Evolutionary conservation across 768 basidiomycete species (phyloP).

Genomic region (Clavaria fumosa): DNA sequence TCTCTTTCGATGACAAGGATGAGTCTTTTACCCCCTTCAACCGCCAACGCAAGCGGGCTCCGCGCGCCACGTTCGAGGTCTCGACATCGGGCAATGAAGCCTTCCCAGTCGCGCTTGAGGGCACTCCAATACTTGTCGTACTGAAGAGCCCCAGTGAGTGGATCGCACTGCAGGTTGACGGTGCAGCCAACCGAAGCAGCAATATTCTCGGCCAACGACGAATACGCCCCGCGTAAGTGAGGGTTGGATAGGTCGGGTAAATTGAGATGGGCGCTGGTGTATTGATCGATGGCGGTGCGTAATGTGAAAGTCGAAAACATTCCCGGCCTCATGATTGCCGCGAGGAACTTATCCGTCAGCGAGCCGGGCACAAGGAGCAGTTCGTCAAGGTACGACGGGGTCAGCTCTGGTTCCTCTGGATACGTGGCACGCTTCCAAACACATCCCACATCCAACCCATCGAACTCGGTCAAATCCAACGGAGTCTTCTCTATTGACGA

Average conservation of each 20-base stretch:
- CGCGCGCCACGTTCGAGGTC: slow-evolving; percentile 80
- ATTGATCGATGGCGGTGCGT: slow-evolving; percentile 68
- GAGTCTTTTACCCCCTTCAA: slow-evolving; percentile 24
- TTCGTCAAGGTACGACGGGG: slow-evolving; percentile 81
- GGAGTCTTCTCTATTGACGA: slow-evolving; percentile 47
- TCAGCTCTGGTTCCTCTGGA: slow-evolving; percentile 59
- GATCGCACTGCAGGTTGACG: slow-evolving; percentile 54
- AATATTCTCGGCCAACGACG: slow-evolving; percentile 58
- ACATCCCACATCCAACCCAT: slow-evolving; percentile 16
- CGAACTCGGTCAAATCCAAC: slow-evolving; percentile 26
- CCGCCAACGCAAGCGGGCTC: slow-evolving; percentile 59
- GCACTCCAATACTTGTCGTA: slow-evolving; percentile 72
- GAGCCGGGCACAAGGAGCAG: slow-evolving; percentile 57
- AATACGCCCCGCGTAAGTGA: slow-evolving; percentile 45
- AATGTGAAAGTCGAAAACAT: slow-evolving; percentile 77
- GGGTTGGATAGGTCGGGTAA: slow-evolving; percentile 41
- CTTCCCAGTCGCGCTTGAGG: slow-evolving; percentile 89
- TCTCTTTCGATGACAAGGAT: slow-evolving; percentile 65
- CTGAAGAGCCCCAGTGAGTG: slow-evolving; percentile 65
- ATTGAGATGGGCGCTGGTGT: slow-evolving; percentile 56
- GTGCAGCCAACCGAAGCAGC: slow-evolving; percentile 78
- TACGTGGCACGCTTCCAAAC: slow-evolving; percentile 44
- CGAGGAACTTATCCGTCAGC: slow-evolving; percentile 63
- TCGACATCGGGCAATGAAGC: slow-evolving; percentile 80
- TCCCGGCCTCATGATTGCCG: slow-evolving; percentile 74